Base-by-base conservation (phyloP, 2,329 filamentous ascomycete genomes). In the Fragosphaeria purpurea region DNA sequence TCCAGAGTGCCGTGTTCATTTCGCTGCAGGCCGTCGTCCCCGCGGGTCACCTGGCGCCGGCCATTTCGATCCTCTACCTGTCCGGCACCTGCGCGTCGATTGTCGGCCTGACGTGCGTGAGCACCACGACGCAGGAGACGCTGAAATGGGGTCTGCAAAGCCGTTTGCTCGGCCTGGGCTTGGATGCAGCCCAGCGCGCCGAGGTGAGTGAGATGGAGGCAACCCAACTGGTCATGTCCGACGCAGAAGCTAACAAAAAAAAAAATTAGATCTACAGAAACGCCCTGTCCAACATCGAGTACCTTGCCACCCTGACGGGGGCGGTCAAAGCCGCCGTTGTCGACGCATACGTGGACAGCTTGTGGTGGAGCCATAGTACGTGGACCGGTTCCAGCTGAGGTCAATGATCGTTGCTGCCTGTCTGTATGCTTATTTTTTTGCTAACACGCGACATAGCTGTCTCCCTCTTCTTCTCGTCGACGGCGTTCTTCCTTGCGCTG, bases 31-130 rank as follows among this genome's bases (percentile, higher is more conserved):
- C 64, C 4, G 66, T 66, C 30, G 63, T 70, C 4, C 58, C 66
- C 30, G 64, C 64, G 0, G 56, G 59, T 1, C 64, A 71, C 52
- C 64, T 67, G 37, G 68, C 69, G 0, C 61, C 69, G 0, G 70
- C 69, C 13, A 62, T 70, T 5, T 69, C 70, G 1, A 63, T 67
- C 2, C 61, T 72, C 34, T 73, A 68, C 44, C 58, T 73, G 4
- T 62, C 63, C 0, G 57, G 58, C 2, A 66, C 66, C 0, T 56
- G 71, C 4, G 65, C 67, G n/a, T 55, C 62, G 2, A 67, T 71
- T 1, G 51, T 69, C 4, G 69, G 70, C 0, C 57, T 72, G 6
- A 63, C 67, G 0, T 58, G 60, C n/a, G 62, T 65, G 0, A 70
- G 68, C 45, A 66, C 67, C 1, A 60, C 63, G 0, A 66, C 66